A percentile compares a stretch with the other conserved stretches of the same genome.
Conservation (phyloP, 768 basidiomycete species). For the Daedaleopsis nitida region DNA sequence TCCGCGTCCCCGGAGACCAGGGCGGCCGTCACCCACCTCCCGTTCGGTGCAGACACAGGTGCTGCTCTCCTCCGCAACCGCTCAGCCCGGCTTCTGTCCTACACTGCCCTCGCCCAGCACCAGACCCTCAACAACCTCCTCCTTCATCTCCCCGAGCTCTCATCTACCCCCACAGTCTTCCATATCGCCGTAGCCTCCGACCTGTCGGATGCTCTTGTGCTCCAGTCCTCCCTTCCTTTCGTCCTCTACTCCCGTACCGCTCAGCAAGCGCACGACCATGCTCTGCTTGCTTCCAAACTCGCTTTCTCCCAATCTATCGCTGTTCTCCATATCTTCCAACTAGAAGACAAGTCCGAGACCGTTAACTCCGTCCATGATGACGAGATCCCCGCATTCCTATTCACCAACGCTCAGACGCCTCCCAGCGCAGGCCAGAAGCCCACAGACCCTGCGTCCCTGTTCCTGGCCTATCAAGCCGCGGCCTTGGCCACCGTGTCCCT, state of each 20-base stretch:
- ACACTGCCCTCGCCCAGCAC: slow-evolving; percentile 55
- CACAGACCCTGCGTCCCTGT: slow-evolving; percentile 33
- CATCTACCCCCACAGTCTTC: slow-evolving; percentile 64
- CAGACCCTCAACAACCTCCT: slow-evolving; percentile 62
- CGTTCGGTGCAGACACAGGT: slow-evolving; percentile 67
- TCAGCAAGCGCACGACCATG: slow-evolving; percentile 89
- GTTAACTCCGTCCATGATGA: slow-evolving; percentile 60
- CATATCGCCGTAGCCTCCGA: slow-evolving; percentile 65
- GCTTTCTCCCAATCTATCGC: slow-evolving; percentile 70
- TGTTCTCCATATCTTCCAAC: slow-evolving; percentile 85
- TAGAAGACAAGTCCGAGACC: slow-evolving; percentile 38
- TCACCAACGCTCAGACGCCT: slow-evolving; percentile 39
- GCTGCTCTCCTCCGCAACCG: slow-evolving; percentile 53
- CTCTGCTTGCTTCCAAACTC: slow-evolving; percentile 80
- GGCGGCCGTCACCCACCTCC: slow-evolving; percentile 45
- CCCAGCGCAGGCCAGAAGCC: slow-evolving; percentile 31
- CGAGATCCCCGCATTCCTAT: slow-evolving; percentile 60
- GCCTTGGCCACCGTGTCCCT: slow-evolving; percentile 65
- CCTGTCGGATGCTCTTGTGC: slow-evolving; percentile 72
- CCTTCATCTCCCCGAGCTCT: slow-evolving; percentile 68
- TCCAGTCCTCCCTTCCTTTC: slow-evolving; percentile 79
- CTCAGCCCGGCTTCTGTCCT: slow-evolving; percentile 51
- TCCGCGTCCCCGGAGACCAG: slow-evolving; percentile 9
- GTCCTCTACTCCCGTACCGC: slow-evolving; percentile 76
- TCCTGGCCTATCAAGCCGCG: slow-evolving; percentile 67